Evolutionary conservation across 441 rosid genomes (phyloP), one percentile per base, ranked within the genome.

Genomic region (Omphalea diandra): DNA sequence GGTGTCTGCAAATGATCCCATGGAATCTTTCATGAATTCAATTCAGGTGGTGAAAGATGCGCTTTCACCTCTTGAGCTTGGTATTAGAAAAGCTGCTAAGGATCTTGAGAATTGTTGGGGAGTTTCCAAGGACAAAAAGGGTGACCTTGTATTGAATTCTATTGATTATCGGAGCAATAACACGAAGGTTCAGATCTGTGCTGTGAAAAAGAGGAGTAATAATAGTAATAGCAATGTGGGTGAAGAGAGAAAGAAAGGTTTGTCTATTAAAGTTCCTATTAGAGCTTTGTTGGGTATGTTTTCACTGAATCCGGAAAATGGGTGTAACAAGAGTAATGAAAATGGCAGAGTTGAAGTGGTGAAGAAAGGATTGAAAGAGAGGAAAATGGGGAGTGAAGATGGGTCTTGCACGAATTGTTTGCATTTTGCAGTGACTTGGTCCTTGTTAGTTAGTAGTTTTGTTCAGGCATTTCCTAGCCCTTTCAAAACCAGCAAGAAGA

Each of bases 371-470:
- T 59, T 65, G 70, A 80, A 77, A 76, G 87, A 65, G 22, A 82
- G 71, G 69, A 81, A 69, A 65, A 60, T 49, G 40, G 84, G 79
- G 65, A 81, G 75, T 75, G 88, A 80, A 1, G 88, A 83, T 22
- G 85, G 75, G 56, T 82, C 96, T 74, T 89, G 98, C 75, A 41
- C 80, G 0, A 90, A 89, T 68, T 90, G 94, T 79, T 84, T 90
- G 76, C 89, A 86, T 75, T 92, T 94, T 84, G 93, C 93, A 0
- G 82, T 88, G 75, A 83, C 88, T 66, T 90, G 93, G 93, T 87
- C 99, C 10, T 65, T 90, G 83, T 74, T 90, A 83, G 82, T 88
- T 43, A 84, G 87, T 73, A 86, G 90, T 53, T 82, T 95, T 76
- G 84, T 81, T 71, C 90, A 87, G 81, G 88, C 89, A 36, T 76